Evolutionary conservation across 495 filamentous ascomycete genomes (phyloP).

Genomic region (Paragyromitra xinjiangensis): DNA sequence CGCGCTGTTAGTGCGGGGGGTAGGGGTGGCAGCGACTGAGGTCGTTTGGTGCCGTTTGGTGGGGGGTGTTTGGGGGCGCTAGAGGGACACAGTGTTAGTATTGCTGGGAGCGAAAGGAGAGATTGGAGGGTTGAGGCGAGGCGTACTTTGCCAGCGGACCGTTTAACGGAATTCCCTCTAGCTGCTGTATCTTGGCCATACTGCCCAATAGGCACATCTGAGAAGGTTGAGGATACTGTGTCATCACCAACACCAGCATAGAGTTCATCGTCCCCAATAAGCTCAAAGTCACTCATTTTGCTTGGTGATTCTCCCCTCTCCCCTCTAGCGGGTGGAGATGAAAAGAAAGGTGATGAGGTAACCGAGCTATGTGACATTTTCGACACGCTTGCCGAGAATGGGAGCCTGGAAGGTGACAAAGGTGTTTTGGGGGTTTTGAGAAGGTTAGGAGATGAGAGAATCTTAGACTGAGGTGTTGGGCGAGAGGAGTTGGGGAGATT

Average conservation of each 20-base stretch:
- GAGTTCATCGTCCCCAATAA: conserved; percentile 45
- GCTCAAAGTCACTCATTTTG: conserved; percentile 52
- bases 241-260: conserved; percentile 47
- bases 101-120: conserved; percentile 9
- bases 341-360: conserved; percentile 44
- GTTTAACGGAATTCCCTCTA: conserved; percentile 41
- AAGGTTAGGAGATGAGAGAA: conserved; percentile 19
- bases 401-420: conserved; percentile 26
- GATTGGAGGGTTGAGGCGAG: conserved; percentile 1
- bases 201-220: conserved; percentile 45
- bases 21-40: conserved; percentile 41
- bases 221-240: conserved; percentile 56
- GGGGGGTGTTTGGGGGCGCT: conserved; percentile 52
- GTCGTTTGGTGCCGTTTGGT: conserved; percentile 32
- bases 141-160: conserved; percentile 32
- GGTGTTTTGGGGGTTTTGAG: conserved; percentile 34
- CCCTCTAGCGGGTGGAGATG: conserved; percentile 39
- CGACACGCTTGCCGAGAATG: conserved; percentile 34
- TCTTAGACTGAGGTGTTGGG: conserved; percentile 30
- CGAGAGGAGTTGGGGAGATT: conserved; percentile 24
- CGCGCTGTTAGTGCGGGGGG: conserved; percentile 25
- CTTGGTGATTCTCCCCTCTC: conserved; percentile 39
- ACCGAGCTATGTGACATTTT: conserved; percentile 43
- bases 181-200: conserved; percentile 34
- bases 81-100: conserved; percentile 15